Evolutionary conservation across 352 stramenopile genomes (phyloP).

Genomic region (Phytophthora fragariaefolia): DNA sequence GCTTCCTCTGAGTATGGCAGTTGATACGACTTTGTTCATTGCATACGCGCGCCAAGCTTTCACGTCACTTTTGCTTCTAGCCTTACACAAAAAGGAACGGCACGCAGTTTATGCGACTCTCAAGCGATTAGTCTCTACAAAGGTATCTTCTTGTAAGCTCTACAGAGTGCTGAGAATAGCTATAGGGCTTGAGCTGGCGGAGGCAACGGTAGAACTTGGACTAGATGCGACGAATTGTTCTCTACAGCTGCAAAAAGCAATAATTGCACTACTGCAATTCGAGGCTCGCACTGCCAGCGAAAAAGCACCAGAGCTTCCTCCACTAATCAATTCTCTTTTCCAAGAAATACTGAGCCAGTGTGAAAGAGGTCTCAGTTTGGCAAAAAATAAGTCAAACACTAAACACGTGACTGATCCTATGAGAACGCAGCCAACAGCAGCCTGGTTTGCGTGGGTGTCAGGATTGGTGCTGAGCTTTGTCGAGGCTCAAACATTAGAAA

Average conservation of each 20-base stretch:
- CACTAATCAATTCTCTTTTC: constrained; percentile 38
- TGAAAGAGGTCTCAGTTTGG: constrained; percentile 11
- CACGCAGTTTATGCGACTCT: constrained; percentile 25
- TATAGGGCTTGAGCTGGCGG: constrained; percentile 36
- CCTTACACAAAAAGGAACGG: constrained; percentile 5
- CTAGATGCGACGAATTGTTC: constrained; percentile 10
- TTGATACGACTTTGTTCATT: constrained; percentile 39
- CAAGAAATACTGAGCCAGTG: constrained; percentile 30
- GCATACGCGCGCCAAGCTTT: constrained; percentile 42
- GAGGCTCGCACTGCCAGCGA: constrained; percentile 11
- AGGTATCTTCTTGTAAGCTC: constrained; percentile 23
- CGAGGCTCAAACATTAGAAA: constrained; percentile 7
- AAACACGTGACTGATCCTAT: constrained; percentile 16
- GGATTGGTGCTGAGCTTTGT: constrained; percentile 27
- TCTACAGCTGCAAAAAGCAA: constrained; percentile 22
- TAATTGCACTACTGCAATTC: constrained; percentile 15
- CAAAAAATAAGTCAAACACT: constrained; percentile 1
- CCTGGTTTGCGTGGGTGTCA: constrained; percentile 46
- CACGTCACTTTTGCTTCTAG: constrained; percentile 33
- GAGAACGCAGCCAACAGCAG: constrained; percentile 8
- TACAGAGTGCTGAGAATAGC: constrained; percentile 31
- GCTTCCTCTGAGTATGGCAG: constrained; percentile 37
- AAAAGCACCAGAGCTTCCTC: constrained; percentile 3
- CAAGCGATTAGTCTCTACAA: constrained; percentile 22
- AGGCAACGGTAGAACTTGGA: constrained; percentile 22